Evolutionary conservation across 495 filamentous ascomycete genomes (phyloP).

Genomic region (Apiosordaria backusii): DNA sequence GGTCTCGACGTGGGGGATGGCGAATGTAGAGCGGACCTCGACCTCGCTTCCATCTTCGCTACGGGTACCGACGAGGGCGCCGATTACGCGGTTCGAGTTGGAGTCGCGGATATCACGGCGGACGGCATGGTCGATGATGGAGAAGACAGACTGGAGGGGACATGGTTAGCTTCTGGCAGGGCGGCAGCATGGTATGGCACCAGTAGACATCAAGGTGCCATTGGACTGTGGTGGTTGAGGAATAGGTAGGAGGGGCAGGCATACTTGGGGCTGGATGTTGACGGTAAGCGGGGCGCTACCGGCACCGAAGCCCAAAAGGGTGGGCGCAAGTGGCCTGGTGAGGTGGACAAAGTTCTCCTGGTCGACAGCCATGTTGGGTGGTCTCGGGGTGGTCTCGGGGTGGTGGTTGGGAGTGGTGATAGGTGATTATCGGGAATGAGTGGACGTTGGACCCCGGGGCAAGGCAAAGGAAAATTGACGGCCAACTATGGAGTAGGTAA

Average conservation of each 20-base stretch:
- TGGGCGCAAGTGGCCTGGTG: slow-evolving; percentile 82
- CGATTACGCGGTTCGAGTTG: slow-evolving; percentile 91
- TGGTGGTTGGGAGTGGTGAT: slow-evolving; percentile 19
- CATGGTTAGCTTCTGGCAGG: slow-evolving; percentile 8
- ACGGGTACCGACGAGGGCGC: slow-evolving; percentile 85
- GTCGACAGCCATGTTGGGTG: slow-evolving; percentile 71
- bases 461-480: slow-evolving; percentile 23
- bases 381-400: slow-evolving; percentile 20
- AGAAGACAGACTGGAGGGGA: slow-evolving; percentile 74
- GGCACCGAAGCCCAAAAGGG: slow-evolving; percentile 68
- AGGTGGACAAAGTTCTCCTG: slow-evolving; percentile 86
- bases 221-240: not conserved
- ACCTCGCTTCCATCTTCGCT: slow-evolving; percentile 95
- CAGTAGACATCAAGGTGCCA: slow-evolving; percentile 14
- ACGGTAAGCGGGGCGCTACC: slow-evolving; percentile 88
- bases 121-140: slow-evolving; percentile 93
- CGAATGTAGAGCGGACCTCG: slow-evolving; percentile 91
- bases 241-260: slow-evolving; percentile 23
- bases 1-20: slow-evolving; percentile 96
- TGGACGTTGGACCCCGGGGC: not conserved
- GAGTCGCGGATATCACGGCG: slow-evolving; percentile 84
- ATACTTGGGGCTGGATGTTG: slow-evolving; percentile 91
- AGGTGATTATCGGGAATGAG: not conserved
- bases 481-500: slow-evolving; percentile 13
- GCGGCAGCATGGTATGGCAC: not conserved